Evolutionary conservation across 495 filamentous ascomycete genomes (phyloP).

Genomic region (Penicillium riverlandense): DNA sequence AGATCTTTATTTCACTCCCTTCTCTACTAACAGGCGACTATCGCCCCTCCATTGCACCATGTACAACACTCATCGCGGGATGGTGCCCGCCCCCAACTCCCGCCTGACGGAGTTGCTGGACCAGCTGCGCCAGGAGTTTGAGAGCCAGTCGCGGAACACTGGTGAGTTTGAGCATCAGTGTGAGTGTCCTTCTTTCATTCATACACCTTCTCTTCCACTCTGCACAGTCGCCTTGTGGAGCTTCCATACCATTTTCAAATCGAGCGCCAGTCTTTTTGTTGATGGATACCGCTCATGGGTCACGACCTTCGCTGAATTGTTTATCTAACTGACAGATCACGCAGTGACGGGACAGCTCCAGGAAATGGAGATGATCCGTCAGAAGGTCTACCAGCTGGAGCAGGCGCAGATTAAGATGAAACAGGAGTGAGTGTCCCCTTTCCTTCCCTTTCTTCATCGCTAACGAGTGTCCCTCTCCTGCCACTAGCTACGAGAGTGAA

Average conservation of each 20-base stretch:
- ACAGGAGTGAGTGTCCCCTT: constrained; percentile 59
- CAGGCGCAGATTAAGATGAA: constrained; percentile 81
- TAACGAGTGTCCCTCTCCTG: constrained; percentile 3
- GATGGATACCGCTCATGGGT: constrained; percentile 9
- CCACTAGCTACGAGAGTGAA: constrained; percentile 82
- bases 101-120: constrained; percentile 89
- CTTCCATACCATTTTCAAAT: neutral
- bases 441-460: neutral
- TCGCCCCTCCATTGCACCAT: constrained; percentile 43
- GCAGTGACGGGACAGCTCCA: constrained; percentile 79
- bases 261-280: neutral
- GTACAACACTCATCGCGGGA: constrained; percentile 85
- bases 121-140: constrained; percentile 83
- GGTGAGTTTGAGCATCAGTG: constrained; percentile 85
- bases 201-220: neutral
- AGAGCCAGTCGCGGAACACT: constrained; percentile 65
- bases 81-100: constrained; percentile 64
- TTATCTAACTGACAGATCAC: constrained; percentile 23
- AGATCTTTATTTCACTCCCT: neutral
- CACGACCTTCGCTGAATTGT: constrained; percentile 19
- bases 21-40: neutral
- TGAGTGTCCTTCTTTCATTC: constrained; percentile 44
- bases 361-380: constrained; percentile 86
- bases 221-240: neutral
- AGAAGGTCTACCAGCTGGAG: constrained; percentile 86